Conservation (phyloP, 2,329 filamentous ascomycete species). For the Aspergillus neoniger region DNA sequence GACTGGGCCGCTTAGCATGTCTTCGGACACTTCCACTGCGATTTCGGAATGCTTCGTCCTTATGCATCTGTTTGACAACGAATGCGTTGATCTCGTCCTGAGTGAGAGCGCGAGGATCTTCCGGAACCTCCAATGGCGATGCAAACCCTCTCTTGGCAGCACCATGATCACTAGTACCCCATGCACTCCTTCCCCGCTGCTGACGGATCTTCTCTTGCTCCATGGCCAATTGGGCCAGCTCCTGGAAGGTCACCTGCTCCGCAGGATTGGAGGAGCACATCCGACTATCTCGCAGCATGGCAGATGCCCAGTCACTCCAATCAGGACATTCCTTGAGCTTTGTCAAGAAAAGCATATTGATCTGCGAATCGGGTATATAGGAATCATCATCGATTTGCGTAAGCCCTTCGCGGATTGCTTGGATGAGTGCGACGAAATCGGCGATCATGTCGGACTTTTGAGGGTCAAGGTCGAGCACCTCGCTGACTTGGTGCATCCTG, state of each 20-base stretch:
- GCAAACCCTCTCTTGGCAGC: conserved; percentile 1
- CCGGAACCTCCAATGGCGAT: background rate
- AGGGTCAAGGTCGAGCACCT: conserved; percentile 32
- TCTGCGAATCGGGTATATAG: conserved; percentile 26
- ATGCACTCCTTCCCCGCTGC: background rate
- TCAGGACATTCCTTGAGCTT: conserved; percentile 28
- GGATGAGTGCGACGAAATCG: conserved; percentile 31
- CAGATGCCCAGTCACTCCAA: conserved; percentile 29
- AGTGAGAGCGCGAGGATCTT: conserved; percentile 16
- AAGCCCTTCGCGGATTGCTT: conserved; percentile 31
- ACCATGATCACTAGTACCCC: background rate
- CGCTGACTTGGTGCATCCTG: conserved; percentile 31
- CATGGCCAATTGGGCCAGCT: conserved; percentile 25
- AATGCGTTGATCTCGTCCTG: conserved; percentile 33
- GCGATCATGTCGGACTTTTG: conserved; percentile 26
- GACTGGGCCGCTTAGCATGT: conserved; percentile 29
- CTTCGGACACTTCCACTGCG: conserved; percentile 12
- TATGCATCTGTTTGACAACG: conserved; percentile 28
- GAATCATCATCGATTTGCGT: conserved; percentile 29
- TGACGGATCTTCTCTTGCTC: conserved; percentile 22
- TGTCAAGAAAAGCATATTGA: conserved; percentile 30
- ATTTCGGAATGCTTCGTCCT: conserved; percentile 9
- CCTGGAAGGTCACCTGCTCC: conserved; percentile 25
- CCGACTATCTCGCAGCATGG: conserved; percentile 29
- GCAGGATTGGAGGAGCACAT: conserved; percentile 21